Evolutionary conservation across 2,329 filamentous ascomycete genomes (phyloP).

Genomic region (Calonectria pseudoreteaudii): DNA sequence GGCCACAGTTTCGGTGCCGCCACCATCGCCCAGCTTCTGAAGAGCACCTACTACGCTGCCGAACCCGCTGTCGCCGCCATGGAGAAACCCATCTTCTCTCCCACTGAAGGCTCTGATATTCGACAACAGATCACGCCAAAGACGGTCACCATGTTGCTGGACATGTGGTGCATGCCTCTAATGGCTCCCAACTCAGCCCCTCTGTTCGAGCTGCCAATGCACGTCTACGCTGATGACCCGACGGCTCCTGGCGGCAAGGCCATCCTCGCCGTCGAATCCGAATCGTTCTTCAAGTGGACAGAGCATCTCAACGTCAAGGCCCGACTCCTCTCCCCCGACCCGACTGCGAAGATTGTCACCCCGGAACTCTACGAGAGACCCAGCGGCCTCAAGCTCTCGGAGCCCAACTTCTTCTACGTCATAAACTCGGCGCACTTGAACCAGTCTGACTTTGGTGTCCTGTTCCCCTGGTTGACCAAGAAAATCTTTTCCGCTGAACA

Average conservation of each 20-base stretch:
- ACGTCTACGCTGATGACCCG: constrained; percentile 68
- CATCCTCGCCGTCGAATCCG: constrained; percentile 78
- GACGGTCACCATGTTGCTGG: constrained; percentile 77
- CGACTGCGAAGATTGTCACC: constrained; percentile 56
- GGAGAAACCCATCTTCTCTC: constrained; percentile 71
- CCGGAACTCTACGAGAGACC: constrained; percentile 56
- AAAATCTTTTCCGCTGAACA: constrained; percentile 68
- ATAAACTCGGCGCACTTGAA: constrained; percentile 80
- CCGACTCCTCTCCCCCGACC: constrained; percentile 70
- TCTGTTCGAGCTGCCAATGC: constrained; percentile 79
- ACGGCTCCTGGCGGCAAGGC: constrained; percentile 66
- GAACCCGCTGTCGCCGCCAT: constrained; percentile 59
- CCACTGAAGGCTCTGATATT: constrained; percentile 66
- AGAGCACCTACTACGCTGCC: constrained; percentile 78
- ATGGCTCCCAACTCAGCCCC: constrained; percentile 70
- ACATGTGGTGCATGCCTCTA: constrained; percentile 85
- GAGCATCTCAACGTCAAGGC: constrained; percentile 79
- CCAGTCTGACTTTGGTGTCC: constrained; percentile 84
- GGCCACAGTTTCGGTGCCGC: constrained; percentile 87
- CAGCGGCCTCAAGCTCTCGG: constrained; percentile 55
- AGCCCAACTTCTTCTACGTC: constrained; percentile 81
- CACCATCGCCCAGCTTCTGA: constrained; percentile 80
- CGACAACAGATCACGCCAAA: constrained; percentile 74
- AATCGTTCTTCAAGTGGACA: constrained; percentile 83
- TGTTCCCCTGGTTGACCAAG: constrained; percentile 79